Evolutionary conservation across 2,329 filamentous ascomycete genomes (phyloP), one percentile per base, ranked within the genome.

Genomic region (Arthrobotrys entomopaga): DNA sequence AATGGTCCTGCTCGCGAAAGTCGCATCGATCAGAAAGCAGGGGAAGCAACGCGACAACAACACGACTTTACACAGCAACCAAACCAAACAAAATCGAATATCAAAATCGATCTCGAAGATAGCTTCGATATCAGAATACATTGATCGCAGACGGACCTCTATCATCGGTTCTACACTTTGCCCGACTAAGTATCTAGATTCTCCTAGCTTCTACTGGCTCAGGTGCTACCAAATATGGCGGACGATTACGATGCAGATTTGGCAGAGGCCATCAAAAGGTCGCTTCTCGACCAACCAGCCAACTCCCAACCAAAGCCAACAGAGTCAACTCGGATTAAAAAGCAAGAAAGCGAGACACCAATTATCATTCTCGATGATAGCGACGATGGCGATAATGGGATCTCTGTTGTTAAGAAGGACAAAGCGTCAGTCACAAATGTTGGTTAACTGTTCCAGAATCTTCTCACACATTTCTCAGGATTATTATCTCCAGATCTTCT

Each of bases 231-330:
- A 20, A 43, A 6, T 6, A 74, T 74, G 70, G 57, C 57, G n/a
- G 63, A 74, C 43, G 63, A 67, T 43, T 64, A 74, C 70, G 70
- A 74, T 34, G 70, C 50, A 2, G 70, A 74, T 40, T 49, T 74
- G 19, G 63, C 70, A 38, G 70, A 74, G 20, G 70, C 70, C 22
- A 67, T 74, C 24, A 67, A 57, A 24, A 56, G 53, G 24, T 74
- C 70, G 2, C 52, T 74, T 19, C 20, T 66, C 2, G 70, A 74
- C 34, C 63, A 63, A 34, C 40, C 40, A 16, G 49, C 16, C 43
- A 29, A 43, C 43, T 7, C 64, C 6, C 42, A 66, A 40, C 16
- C 46, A 48, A 49, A 50, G 50, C 50, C 40, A 73, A 67, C 70
- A 74, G 49, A 48, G 11, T 19, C 50, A 67, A 59, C 70, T 54